Evolutionary conservation across 129 eudicot genomes (phyloP).

Genomic region (Pittosporum tobira): DNA sequence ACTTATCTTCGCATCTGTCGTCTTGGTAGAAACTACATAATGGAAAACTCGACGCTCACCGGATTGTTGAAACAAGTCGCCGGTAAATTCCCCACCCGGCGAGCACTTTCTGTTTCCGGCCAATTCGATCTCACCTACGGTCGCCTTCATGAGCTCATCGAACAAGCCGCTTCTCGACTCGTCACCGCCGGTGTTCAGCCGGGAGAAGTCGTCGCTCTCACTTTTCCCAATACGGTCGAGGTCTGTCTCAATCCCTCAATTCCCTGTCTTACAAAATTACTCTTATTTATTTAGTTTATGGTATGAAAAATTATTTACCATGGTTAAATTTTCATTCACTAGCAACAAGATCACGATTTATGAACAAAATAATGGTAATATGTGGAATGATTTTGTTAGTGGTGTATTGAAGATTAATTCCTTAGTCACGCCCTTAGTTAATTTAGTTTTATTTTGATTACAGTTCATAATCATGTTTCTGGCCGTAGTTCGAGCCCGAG

Average conservation of each 20-base stretch:
- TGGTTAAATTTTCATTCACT: no score
- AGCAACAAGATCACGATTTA: no score
- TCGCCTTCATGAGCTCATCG: slow-evolving; percentile 44
- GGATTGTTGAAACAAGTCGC: slow-evolving; percentile 46
- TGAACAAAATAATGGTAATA: no score
- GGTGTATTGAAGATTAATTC: no score
- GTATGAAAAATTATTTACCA: no score
- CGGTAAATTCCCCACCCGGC: slow-evolving; percentile 54
- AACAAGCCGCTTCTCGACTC: slow-evolving; percentile 54
- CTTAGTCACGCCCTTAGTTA: no score
- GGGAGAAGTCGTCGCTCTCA: slow-evolving; percentile 84
- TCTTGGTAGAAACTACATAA: no score
- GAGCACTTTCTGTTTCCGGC: slow-evolving; percentile 72
- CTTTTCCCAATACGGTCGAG: slow-evolving; percentile 95
- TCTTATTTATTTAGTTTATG: no score
- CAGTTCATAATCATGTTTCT: slow-evolving; percentile 82
- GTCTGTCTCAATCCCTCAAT: no score
- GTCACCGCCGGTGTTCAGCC: slow-evolving; percentile 69
- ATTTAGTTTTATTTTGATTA: neutral
- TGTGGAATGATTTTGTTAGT: no score
- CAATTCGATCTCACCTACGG: slow-evolving; percentile 56
- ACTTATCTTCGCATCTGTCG: no score
- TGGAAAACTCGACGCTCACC: slow-evolving; percentile 55
- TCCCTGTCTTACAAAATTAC: no score
- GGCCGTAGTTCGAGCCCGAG: slow-evolving; percentile 77